Evolutionary conservation across 495 filamentous ascomycete genomes (phyloP), one percentile per base, ranked within the genome.

Genomic region (Opeltia flavorubescens): DNA sequence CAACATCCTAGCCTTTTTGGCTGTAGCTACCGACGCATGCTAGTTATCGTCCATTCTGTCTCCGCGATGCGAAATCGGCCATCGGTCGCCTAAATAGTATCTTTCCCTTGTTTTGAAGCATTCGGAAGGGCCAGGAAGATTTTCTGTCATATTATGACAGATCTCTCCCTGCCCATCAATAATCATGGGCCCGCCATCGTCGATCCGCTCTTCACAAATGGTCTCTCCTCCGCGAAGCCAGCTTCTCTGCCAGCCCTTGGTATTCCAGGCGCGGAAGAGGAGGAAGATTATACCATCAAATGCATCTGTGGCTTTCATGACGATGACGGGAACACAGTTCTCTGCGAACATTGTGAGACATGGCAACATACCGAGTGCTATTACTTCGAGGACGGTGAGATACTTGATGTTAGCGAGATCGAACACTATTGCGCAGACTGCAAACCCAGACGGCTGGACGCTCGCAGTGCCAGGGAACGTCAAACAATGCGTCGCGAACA

Each of bases 291-390:
- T 62, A 91, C 83, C 55, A 99, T 99, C 70, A 93, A 89, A 71
- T 99, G 91, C 75, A 89, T 96, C 54, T 99, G 91, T 66, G 74
- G 78, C 57, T 95, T 79, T 60, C 55, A 76, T 57, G 88, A 94
- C 69, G 91, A 96, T 72, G 91, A 99, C 70, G 91, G 93, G 58
- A 86, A 83, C 62, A 99, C 93, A 47, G 91, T 99, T 47, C 85
- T 83, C 65, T 99, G 91, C 73, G 91, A 99, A 60, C 69, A 67
- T 47, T 99, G 91, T 66, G 83, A 94, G 59, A 93, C 86, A 35
- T 99, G 91, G 91, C 91, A 99, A 64, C 91, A 99, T 64, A 89
- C 93, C 51, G 76, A 85, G 55, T 99, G 91, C 66, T 95, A 94
- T 65, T 93, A 95, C 59, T 38, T 38, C 11, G 34, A 52, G 13